phyloP scores from a whole-genome alignment of 805 yeast genomes.

The Starmerella bombicola region DNA sequence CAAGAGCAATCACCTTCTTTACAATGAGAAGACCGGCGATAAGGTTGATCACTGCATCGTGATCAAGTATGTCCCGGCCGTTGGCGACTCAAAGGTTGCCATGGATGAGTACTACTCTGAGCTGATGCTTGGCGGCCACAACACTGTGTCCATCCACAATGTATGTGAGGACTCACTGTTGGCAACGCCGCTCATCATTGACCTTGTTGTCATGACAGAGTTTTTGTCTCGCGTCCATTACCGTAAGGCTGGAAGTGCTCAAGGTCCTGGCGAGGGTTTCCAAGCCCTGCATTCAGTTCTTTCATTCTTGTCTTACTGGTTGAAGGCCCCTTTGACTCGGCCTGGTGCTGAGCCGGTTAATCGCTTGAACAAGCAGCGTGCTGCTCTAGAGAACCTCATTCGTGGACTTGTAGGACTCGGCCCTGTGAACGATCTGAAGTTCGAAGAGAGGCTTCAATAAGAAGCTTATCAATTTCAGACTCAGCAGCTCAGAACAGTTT shows the following conservation, averaged over 20 bases:
- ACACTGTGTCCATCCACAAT: constrained; percentile 84
- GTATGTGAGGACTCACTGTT: constrained; percentile 92
- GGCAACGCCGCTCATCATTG: constrained; percentile 91
- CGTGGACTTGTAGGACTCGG: constrained; percentile 85
- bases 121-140: constrained; percentile 95
- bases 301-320: constrained; percentile 84
- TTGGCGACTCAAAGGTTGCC: constrained; percentile 92
- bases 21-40: constrained; percentile 66
- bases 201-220: constrained; percentile 79
- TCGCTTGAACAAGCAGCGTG: constrained; percentile 89
- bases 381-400: constrained; percentile 80
- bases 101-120: constrained; percentile 98
- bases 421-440: constrained; percentile 79
- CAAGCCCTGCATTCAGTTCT: constrained; percentile 71
- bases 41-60: constrained; percentile 89
- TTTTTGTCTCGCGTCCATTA: constrained; percentile 77
- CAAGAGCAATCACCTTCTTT: constrained; percentile 71
- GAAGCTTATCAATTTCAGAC: background rate
- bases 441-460: constrained; percentile 65
- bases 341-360: constrained; percentile 83
- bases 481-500: constrained; percentile 19
- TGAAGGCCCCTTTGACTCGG: constrained; percentile 89
- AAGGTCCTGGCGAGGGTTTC: constrained; percentile 38
- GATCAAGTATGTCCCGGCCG: constrained; percentile 86
- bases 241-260: constrained; percentile 41